Conservation (phyloP, 441 rosid species). For the Gossypium davidsonii region DNA sequence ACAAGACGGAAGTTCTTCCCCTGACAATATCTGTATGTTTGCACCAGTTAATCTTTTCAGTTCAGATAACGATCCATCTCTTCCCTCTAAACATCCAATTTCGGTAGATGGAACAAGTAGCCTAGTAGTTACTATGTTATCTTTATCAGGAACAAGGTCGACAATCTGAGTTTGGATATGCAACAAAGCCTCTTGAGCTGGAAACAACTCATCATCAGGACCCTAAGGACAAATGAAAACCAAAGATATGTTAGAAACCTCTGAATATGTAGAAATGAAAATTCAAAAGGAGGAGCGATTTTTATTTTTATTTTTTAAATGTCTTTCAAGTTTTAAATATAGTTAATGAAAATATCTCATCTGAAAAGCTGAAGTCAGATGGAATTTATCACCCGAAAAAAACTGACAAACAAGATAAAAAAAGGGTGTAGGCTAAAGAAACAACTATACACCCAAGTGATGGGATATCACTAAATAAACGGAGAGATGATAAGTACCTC, state of each 20-base stretch:
- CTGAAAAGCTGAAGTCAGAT: neutral
- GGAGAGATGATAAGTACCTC: slow-evolving; percentile 48
- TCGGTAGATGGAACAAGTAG: slow-evolving; percentile 68
- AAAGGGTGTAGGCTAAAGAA: neutral
- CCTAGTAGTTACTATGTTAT: slow-evolving; percentile 64
- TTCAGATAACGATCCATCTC: slow-evolving; percentile 70
- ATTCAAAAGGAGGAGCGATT: neutral
- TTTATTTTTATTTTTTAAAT: neutral
- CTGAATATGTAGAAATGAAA: neutral
- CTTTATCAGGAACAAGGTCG: slow-evolving; percentile 73
- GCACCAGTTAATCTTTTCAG: slow-evolving; percentile 71
- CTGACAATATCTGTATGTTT: slow-evolving; percentile 56
- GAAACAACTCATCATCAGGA: slow-evolving; percentile 87
- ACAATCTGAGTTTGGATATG: slow-evolving; percentile 84
- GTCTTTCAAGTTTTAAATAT: neutral
- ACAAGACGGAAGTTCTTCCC: slow-evolving; percentile 55
- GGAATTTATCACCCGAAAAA: neutral
- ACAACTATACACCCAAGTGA: neutral
- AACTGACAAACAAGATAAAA: neutral
- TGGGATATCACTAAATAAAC: neutral
- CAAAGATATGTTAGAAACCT: slow-evolving; percentile 15
- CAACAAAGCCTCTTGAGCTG: slow-evolving; percentile 96
- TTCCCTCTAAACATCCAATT: slow-evolving; percentile 73
- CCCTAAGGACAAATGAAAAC: slow-evolving; percentile 41
- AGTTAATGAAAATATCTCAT: neutral